These are phyloP conservation scores for Amaranthus tricolor DNA, from an alignment of 179 eudicot genomes.

Conservation along the genomic window DNA sequence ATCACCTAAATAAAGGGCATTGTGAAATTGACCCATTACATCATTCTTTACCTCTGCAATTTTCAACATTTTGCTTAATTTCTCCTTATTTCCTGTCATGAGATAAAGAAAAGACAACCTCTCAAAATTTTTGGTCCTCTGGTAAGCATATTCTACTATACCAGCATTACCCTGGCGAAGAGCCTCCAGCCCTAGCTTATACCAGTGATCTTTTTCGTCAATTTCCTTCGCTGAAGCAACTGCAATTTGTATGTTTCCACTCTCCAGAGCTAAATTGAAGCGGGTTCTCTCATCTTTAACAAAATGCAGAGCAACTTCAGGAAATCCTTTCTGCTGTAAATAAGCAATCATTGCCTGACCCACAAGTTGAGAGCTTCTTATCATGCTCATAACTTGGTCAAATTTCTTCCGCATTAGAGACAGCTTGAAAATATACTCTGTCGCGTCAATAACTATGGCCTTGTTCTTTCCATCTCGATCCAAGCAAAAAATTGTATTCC, in stretches of 20 bases:
- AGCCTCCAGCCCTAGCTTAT: too few species aligned
- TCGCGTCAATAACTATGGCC: conserved; percentile 41
- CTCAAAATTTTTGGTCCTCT: conserved; percentile 91
- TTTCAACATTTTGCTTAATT: conserved; percentile 82
- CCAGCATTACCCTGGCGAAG: too few species aligned
- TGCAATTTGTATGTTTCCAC: conserved; percentile 36
- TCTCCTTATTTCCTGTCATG: conserved; percentile 84
- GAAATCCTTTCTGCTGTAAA: conserved; percentile 52
- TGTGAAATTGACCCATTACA: conserved; percentile 97
- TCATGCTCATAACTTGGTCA: conserved; percentile 52
- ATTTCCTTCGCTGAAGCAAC: conserved; percentile 21
- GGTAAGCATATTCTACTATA: conserved; percentile 84
- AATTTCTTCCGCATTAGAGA: conserved; percentile 44
- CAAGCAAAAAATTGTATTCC: conserved; percentile 52
- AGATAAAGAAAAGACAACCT: conserved; percentile 89
- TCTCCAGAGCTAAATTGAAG: conserved; percentile 14
- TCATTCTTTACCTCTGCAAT: conserved; percentile 93
- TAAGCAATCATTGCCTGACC: conserved; percentile 57
- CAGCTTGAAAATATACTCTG: conserved; percentile 50
- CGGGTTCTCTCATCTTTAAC: conserved; percentile 52
- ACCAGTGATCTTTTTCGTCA: too few species aligned
- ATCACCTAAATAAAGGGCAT: conserved; percentile 89
- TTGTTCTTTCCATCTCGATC: conserved; percentile 49
- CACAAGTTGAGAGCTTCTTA: conserved; percentile 46
- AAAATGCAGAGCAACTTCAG: conserved; percentile 56